Percentiles rank a stretch among this genome's conserved stretches.
Evolutionary conservation across 345 rosid genomes (phyloP).

Genomic region (Eucalyptus leucophloia): DNA sequence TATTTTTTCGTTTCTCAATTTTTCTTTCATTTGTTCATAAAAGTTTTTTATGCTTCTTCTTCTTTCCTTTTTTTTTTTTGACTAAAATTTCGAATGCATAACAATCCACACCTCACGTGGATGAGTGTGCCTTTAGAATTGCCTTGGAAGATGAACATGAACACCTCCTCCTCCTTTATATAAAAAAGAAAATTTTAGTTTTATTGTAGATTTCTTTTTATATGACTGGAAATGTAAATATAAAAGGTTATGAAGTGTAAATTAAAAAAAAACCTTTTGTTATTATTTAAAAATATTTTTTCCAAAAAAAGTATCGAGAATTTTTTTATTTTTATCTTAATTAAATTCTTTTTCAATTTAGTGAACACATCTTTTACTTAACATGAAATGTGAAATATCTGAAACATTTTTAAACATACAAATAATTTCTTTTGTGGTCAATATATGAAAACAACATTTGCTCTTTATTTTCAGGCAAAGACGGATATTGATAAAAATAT

Average conservation of each 20-base stretch:
- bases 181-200: background rate
- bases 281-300: too few relatives aligned
- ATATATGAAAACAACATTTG: too few relatives aligned
- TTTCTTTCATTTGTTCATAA: background rate
- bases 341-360: too few relatives aligned
- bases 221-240: background rate
- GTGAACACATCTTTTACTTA: too few relatives aligned
- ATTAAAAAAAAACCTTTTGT: too few relatives aligned
- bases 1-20: background rate
- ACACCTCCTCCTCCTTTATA: background rate
- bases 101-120: background rate
- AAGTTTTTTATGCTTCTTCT: background rate
- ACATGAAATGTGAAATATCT: accelerated
- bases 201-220: too few relatives aligned
- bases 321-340: too few relatives aligned
- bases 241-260: too few relatives aligned
- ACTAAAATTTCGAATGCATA: background rate
- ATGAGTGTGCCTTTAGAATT: background rate
- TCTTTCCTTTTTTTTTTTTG: background rate
- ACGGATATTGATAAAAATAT: background rate
- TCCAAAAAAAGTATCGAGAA: accelerated
- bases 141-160: background rate
- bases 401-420: accelerated
- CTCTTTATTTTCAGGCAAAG: too few relatives aligned
- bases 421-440: too few relatives aligned